These are phyloP conservation scores for Scytalidium lignicola DNA, from an alignment of 2,329 filamentous ascomycete genomes.

Conservation along the genomic window DNA sequence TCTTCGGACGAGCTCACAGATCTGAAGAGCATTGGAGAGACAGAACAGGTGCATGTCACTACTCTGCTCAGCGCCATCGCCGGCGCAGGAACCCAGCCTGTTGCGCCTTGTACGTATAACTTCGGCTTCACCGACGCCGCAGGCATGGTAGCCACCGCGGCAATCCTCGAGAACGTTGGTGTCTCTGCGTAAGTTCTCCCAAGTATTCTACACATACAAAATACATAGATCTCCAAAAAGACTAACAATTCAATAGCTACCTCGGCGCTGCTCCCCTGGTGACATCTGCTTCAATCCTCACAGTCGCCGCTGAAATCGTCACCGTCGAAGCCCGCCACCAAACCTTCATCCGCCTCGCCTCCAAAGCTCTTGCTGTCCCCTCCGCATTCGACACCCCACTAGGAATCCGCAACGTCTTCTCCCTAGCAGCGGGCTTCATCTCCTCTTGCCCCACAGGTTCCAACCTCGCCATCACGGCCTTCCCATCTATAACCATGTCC, in stretches of 20 bases:
- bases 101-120: constrained; percentile 66
- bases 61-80: constrained; percentile 56
- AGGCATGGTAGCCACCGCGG: constrained; percentile 64
- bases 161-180: constrained; percentile 67
- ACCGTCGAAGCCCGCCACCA: constrained; percentile 71
- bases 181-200: constrained; percentile 56
- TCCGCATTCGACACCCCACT: constrained; percentile 68
- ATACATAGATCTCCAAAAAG: no score
- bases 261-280: constrained; percentile 66
- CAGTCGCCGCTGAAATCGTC: constrained; percentile 64
- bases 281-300: constrained; percentile 53
- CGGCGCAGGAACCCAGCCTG: constrained; percentile 57
- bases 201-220: neutral
- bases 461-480: constrained; percentile 57
- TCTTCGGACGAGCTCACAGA: constrained; percentile 49
- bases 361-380: constrained; percentile 54
- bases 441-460: constrained; percentile 60
- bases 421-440: constrained; percentile 70
- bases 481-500: constrained; percentile 55
- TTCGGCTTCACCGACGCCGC: constrained; percentile 63
- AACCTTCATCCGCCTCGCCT: constrained; percentile 62
- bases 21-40: constrained; percentile 55
- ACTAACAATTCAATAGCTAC: constrained; percentile 28
- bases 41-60: constrained; percentile 58
- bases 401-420: constrained; percentile 64